These are phyloP conservation scores for Vigna mungo DNA, from an alignment of 306 rosid genomes.

Conservation along the genomic window DNA sequence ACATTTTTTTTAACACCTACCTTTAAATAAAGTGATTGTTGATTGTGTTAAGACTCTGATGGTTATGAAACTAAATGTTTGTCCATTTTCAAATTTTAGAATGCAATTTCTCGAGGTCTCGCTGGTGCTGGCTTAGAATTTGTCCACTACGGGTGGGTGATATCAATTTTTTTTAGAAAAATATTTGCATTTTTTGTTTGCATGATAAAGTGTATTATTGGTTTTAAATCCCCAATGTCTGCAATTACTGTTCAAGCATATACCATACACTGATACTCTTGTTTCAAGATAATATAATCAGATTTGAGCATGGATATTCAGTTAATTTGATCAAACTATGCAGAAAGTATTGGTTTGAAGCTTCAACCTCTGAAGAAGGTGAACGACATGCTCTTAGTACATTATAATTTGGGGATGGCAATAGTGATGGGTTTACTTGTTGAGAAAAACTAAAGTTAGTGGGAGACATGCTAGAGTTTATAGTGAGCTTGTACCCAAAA, in stretches of 20 bases:
- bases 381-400: neutral
- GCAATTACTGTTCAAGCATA: conserved; percentile 30
- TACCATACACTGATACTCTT: conserved; percentile 24
- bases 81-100: conserved; percentile 61
- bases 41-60: conserved; percentile 16
- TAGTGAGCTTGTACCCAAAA: neutral
- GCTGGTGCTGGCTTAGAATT: conserved; percentile 80
- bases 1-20: conserved; percentile 24
- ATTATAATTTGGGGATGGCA: conserved; percentile 10
- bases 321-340: conserved; percentile 12
- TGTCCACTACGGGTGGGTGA: conserved; percentile 90
- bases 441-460: neutral
- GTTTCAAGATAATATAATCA: conserved; percentile 5
- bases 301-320: conserved; percentile 12
- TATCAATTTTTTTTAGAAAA: conserved; percentile 3
- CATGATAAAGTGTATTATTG: neutral
- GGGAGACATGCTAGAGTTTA: neutral
- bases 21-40: conserved; percentile 5
- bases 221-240: conserved; percentile 25
- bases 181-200: conserved; percentile 30
- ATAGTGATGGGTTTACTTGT: neutral
- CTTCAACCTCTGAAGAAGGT: conserved; percentile 19
- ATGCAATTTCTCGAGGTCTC: conserved; percentile 86
- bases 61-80: conserved; percentile 12
- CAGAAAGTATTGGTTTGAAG: neutral